Evolutionary conservation across 345 rosid species (phyloP), one percentile per base, ranked within the genome.

Genomic region (Turritis glabra): DNA sequence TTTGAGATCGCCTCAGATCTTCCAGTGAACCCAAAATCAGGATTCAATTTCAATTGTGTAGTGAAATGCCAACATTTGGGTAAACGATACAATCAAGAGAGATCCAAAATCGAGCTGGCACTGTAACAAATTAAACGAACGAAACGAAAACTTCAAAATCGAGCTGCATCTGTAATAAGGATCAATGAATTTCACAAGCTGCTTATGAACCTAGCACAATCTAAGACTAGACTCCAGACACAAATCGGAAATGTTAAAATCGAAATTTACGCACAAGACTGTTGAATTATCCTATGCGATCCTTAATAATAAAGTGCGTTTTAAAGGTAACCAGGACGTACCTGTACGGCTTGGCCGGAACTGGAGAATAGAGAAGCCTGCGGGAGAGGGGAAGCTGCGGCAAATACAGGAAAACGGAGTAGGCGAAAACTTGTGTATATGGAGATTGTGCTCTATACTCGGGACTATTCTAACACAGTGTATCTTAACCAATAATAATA

Each of bases 341-440:
- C 77, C 72, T 44, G 57, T 40, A 15, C 3, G 33, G 25, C 23
- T 12, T 37, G 12, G 54, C 25, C 64, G 64, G 71, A 54, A 47
- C 64, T 43, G 38, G 21, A 22, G 47, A 11, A 35, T 7, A 4
- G 21, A 14, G 35, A 54, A 25, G 19, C 5, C 18, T 23, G 2
- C 8, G 47, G n/a, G n/a, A n/a, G n/a, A n/a, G n/a, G n/a, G n/a
- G 33, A 54, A 0, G 29, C 54, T 15, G n/a, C 73, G 51, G 60
- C 11, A 13, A 48, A 33, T 17, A 27, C 27, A 38, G 14, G 7
- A 48, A 30, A 9, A 3, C 14, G 19, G 10, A 23, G 58, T 4
- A 5, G 9, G 0, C 8, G 35, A 15, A 71, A 23, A 2, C 5
- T 46, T 32, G 0, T 17, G 26, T 70, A 3, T 70, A 11, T 18